phyloP scores from a whole-genome alignment of 495 filamentous ascomycete species.

The Astrocystis sublimbata region DNA sequence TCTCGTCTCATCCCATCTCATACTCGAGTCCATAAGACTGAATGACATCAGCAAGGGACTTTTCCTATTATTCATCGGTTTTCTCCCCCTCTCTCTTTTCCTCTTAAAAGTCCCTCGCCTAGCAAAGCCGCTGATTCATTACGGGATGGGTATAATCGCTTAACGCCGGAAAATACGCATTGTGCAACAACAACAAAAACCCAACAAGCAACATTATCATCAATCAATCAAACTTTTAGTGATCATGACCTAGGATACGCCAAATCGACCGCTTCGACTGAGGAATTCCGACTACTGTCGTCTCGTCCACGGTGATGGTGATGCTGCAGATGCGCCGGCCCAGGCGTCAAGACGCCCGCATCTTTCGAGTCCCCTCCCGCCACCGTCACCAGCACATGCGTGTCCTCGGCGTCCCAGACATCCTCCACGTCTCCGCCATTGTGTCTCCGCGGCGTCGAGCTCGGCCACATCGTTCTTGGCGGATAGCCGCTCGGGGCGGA shows the following conservation, averaged over 20 bases:
- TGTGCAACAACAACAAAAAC: not conserved
- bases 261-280: not conserved
- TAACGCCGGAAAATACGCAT: not conserved
- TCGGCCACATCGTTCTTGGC: not conserved
- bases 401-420: not conserved
- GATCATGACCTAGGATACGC: not conserved
- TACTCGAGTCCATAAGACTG: too few species aligned
- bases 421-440: conserved; percentile 1
- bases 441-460: not conserved
- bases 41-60: too few species aligned
- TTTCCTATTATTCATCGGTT: too few species aligned
- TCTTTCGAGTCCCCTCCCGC: not conserved
- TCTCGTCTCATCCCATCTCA: too few species aligned
- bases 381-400: conserved; percentile 5
- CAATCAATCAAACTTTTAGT: too few species aligned
- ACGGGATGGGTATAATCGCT: conserved; percentile 9
- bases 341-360: not conserved
- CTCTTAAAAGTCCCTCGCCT: too few species aligned
- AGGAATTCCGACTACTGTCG: conserved; percentile 5
- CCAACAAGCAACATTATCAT: too few species aligned
- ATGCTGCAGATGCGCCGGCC: not conserved
- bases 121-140: not conserved
- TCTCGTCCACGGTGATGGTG: too few species aligned
- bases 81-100: too few species aligned
- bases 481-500: not conserved